Conservation (phyloP, 257 asterid species). For the Przewalskia tangutica region DNA sequence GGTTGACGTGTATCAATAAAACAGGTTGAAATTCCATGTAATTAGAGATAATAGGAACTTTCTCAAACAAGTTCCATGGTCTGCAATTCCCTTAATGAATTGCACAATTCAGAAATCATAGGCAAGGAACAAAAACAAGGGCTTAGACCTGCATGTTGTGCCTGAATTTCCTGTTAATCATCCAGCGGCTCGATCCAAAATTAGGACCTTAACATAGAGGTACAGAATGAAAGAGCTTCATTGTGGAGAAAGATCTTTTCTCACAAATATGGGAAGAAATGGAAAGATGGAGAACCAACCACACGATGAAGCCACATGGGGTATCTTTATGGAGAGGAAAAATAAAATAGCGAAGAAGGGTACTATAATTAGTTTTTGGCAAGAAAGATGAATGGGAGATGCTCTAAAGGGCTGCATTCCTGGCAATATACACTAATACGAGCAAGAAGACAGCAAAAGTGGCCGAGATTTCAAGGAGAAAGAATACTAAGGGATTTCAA, state of each 20-base stretch:
- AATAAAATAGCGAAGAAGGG: background rate
- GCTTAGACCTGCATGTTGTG: background rate
- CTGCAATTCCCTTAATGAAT: background rate
- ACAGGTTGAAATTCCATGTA: background rate
- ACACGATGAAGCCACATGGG: background rate
- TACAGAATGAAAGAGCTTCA: background rate
- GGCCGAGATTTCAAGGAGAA: background rate
- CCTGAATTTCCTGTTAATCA: background rate
- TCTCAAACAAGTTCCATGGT: background rate
- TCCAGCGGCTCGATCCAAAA: background rate
- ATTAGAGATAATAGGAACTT: background rate
- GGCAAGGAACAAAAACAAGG: background rate
- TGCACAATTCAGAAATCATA: background rate
- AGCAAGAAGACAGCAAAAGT: background rate
- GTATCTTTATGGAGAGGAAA: background rate
- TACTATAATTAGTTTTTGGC: background rate
- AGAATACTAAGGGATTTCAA: background rate
- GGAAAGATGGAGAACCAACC: background rate
- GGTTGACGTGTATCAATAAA: background rate
- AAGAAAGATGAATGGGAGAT: background rate
- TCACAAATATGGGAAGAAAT: background rate
- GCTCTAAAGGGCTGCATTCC: background rate
- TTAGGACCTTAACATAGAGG: background rate
- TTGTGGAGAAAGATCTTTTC: background rate
- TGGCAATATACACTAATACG: background rate